Percentiles rank a stretch among this genome's conserved stretches.
Evolutionary conservation across 495 filamentous ascomycete genomes (phyloP).

Genomic region (Aspergillus homomorphus): DNA sequence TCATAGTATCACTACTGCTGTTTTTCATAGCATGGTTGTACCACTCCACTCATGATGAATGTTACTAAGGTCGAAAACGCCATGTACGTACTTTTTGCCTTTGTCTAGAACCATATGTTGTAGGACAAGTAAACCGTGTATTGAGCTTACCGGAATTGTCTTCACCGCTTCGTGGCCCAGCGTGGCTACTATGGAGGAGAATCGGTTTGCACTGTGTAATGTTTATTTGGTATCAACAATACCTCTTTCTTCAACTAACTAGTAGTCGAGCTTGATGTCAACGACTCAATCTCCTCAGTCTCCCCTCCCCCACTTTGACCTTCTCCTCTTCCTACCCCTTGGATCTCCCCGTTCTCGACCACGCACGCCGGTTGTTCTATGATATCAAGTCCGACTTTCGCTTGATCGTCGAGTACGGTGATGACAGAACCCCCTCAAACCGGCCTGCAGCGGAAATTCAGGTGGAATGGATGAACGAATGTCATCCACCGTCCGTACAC

Average conservation of each 20-base stretch:
- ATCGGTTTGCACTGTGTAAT: not conserved
- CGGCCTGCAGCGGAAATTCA: not conserved
- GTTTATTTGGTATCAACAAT: not conserved
- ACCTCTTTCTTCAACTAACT: too few relatives aligned
- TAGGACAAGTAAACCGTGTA: not conserved
- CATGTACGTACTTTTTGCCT: not conserved
- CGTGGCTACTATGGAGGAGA: too few relatives aligned
- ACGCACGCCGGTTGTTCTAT: not conserved
- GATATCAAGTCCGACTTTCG: not conserved
- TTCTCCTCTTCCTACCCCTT: not conserved
- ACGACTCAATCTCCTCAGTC: not conserved
- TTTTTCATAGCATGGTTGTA: not conserved
- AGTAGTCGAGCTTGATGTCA: conserved; percentile 1
- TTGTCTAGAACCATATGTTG: not conserved
- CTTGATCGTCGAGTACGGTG: not conserved
- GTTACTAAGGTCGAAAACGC: not conserved
- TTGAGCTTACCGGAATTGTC: not conserved
- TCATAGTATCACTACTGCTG: not conserved
- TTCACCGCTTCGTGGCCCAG: not conserved
- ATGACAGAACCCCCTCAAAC: not conserved
- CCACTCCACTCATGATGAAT: not conserved
- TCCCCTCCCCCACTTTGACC: not conserved
- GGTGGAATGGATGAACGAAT: not conserved
- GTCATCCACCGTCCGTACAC: not conserved
- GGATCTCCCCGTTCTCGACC: not conserved